Base-by-base conservation (phyloP, 768 basidiomycete genomes). In the Clavulina sp. region DNA sequence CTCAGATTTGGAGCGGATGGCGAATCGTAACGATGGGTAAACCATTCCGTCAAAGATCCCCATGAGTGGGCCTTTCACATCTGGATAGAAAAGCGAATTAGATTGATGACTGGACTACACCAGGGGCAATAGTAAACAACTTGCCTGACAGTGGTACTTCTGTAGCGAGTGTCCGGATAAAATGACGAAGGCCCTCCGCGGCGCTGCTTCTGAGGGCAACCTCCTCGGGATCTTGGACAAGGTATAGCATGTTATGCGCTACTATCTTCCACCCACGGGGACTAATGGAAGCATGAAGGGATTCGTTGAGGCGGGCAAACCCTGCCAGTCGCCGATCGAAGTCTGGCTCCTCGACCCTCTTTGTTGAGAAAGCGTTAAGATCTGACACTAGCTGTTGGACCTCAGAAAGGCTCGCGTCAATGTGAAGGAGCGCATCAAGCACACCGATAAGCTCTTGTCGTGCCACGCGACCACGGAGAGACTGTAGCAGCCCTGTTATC, bases 211-310 rank as follows among this genome's bases (percentile, higher is more conserved):
- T 74, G 43, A 96, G 74, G 0, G 87, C 80, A 40, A 97, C 68
- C 62, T 97, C 95, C 9, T 80, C 78, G 0, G 82, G 75, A 62
- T 97, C 91, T 61, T 92, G 89, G 46, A 96, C 75, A 68, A 78
- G 87, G 66, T 77, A 74, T 9, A 96, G 69, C 66, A 80, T 74
- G 63, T 87, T 91, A 68, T 85, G 77, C 2, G 95, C 63, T 43
- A 96, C 53, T 1, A 89, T 84, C 24, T 82, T 62, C 95, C 93
- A 97, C 29, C 83, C 73, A 28, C 64, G 60, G 0, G 68, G 61
- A 2, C 67, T 62, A 0, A 89, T 61, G 0, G 67, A 63, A 47
- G 61, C 56, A 60, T 81, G 75, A 18, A 72, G 50, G 0, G 63
- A 66, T 55, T 91, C 88, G 63, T 89, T 93, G 47, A 97, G 66